Evolutionary conservation across 495 filamentous ascomycete species (phyloP).

Genomic region (Thermothielavioides terrestris): DNA sequence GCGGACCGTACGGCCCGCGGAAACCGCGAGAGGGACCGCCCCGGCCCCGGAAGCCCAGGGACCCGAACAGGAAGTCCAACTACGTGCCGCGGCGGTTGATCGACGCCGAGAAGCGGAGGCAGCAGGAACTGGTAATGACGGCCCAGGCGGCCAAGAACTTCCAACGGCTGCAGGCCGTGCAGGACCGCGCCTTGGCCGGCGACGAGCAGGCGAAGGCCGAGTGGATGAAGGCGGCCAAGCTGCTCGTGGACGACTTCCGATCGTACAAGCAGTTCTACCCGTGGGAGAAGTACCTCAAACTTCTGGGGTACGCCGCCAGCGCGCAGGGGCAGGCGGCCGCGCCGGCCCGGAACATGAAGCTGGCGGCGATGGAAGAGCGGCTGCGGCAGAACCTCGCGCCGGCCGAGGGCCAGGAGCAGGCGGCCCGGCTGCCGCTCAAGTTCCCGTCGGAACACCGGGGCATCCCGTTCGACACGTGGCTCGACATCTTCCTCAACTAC

Average conservation of each 20-base stretch:
- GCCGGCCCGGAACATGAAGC: slow-evolving; percentile 46
- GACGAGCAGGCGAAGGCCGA: slow-evolving; percentile 45
- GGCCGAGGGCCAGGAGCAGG: slow-evolving; percentile 19
- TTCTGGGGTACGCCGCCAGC: slow-evolving; percentile 54
- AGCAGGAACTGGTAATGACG: slow-evolving; percentile 36
- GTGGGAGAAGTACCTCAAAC: slow-evolving; percentile 58
- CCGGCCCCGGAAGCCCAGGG: slow-evolving; percentile 7
- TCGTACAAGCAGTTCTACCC: slow-evolving; percentile 70
- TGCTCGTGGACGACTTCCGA: slow-evolving; percentile 71
- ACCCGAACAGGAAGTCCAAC: slow-evolving; percentile 21
- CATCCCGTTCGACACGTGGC: slow-evolving; percentile 73
- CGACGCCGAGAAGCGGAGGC: slow-evolving; percentile 26
- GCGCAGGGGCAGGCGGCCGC: slow-evolving; percentile 39
- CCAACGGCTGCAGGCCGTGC: slow-evolving; percentile 44
- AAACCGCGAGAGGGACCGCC: slow-evolving; percentile 9
- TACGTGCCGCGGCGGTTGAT: slow-evolving; percentile 30
- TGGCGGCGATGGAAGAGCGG: slow-evolving; percentile 63
- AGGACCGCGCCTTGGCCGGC: slow-evolving; percentile 42
- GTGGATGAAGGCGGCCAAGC: slow-evolving; percentile 68
- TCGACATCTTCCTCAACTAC: slow-evolving; percentile 85
- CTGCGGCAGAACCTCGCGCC: slow-evolving; percentile 42
- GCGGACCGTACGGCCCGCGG: slow-evolving; percentile 17
- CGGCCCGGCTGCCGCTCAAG: slow-evolving; percentile 22
- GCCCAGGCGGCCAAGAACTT: slow-evolving; percentile 53
- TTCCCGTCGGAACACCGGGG: slow-evolving; percentile 60